A percentile compares a stretch with the other conserved stretches of the same genome.
Conservation (phyloP, 2,329 filamentous ascomycete genomes). For the Cladosporium velox region DNA sequence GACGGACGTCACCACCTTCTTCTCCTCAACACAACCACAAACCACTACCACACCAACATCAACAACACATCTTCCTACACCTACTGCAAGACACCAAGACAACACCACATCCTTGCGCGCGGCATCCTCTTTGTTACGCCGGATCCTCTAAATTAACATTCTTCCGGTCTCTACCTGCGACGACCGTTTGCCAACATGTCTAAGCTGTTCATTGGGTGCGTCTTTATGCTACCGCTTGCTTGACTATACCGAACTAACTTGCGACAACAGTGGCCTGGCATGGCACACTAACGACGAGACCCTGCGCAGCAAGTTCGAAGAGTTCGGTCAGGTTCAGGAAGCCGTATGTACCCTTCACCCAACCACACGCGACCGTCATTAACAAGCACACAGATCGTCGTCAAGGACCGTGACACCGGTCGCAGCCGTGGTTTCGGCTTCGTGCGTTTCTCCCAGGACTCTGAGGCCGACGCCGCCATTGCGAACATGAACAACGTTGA, state of each 20-base stretch:
- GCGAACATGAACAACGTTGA: slow-evolving; percentile 82
- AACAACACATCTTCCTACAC: neutral
- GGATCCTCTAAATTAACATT: slow-evolving; percentile 8
- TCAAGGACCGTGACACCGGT: slow-evolving; percentile 95
- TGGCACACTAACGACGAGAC: slow-evolving; percentile 96
- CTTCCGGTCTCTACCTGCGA: slow-evolving; percentile 37
- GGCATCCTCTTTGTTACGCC: neutral
- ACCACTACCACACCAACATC: neutral
- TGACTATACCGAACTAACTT: slow-evolving; percentile 3
- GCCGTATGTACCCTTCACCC: slow-evolving; percentile 67
- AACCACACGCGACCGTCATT: slow-evolving; percentile 11
- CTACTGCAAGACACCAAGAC: neutral
- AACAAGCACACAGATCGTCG: slow-evolving; percentile 70
- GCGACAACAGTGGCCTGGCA: slow-evolving; percentile 74
- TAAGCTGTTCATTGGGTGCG: slow-evolving; percentile 93
- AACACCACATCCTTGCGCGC: neutral
- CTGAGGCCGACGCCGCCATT: slow-evolving; percentile 76
- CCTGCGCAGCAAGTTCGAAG: slow-evolving; percentile 86
- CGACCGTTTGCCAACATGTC: slow-evolving; percentile 63
- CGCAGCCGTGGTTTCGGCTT: slow-evolving; percentile 98
- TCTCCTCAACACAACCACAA: slow-evolving; percentile 5
- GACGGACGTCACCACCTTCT: slow-evolving; percentile 16
- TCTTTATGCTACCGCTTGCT: slow-evolving; percentile 17
- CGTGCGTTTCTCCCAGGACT: slow-evolving; percentile 79
- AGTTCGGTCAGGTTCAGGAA: slow-evolving; percentile 89